These are phyloP conservation scores for Gossypium anomalum DNA, from an alignment of 345 rosid species.

Conservation along the genomic window DNA sequence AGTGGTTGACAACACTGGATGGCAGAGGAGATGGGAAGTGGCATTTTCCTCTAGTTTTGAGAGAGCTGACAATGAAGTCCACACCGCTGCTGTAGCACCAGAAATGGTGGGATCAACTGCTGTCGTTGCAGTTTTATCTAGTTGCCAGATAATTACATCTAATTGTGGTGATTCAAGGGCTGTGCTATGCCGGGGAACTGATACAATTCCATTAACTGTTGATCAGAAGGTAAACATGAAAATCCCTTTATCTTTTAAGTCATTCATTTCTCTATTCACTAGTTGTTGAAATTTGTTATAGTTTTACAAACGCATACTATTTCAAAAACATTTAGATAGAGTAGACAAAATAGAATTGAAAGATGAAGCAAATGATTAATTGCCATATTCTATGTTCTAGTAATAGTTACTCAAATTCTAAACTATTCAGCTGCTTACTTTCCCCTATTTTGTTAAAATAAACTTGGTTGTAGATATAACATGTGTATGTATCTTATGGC, in stretches of 20 bases:
- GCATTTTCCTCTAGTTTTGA: slow-evolving; percentile 40
- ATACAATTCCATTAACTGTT: slow-evolving; percentile 44
- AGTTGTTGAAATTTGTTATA: not conserved
- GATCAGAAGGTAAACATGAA: slow-evolving; percentile 51
- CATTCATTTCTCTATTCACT: not conserved
- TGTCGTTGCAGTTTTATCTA: slow-evolving; percentile 48
- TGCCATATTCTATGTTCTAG: not conserved
- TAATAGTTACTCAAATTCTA: not conserved
- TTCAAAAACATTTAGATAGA: not conserved
- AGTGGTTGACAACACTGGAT: slow-evolving; percentile 26
- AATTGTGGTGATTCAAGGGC: slow-evolving; percentile 68
- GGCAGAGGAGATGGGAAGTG: slow-evolving; percentile 51
- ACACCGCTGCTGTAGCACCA: slow-evolving; percentile 33
- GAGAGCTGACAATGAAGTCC: slow-evolving; percentile 41
- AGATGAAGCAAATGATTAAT: not conserved
- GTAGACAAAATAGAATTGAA: not conserved
- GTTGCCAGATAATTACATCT: slow-evolving; percentile 57
- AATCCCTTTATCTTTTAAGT: not conserved
- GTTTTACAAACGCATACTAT: not conserved
- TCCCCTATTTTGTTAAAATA: not conserved
- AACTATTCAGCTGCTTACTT: not conserved
- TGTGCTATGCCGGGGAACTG: slow-evolving; percentile 45
- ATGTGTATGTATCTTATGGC: not conserved
- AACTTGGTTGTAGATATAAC: not conserved
- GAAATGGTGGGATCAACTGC: slow-evolving; percentile 68